Conservation (phyloP, 2,329 filamentous ascomycete species). For the Paecilomyces variotii region DNA sequence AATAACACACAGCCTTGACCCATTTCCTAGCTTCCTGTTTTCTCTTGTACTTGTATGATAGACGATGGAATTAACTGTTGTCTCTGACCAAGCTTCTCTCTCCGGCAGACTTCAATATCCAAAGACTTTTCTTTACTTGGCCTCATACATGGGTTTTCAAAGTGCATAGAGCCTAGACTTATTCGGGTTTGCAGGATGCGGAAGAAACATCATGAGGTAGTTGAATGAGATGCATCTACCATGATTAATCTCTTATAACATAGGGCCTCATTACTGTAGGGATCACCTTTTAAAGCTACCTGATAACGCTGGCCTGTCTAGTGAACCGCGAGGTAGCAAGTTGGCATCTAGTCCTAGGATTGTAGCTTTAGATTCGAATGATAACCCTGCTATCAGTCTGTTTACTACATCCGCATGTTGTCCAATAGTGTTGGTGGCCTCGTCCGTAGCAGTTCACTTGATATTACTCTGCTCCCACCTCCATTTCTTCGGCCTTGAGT, state of each 20-base stretch:
- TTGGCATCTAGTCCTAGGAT: no score
- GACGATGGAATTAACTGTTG: slow-evolving; percentile 41
- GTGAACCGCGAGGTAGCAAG: neutral
- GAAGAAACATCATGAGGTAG: neutral
- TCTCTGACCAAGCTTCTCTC: slow-evolving; percentile 24
- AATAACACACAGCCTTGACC: slow-evolving; percentile 17
- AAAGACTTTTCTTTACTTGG: neutral
- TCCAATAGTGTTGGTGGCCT: no score
- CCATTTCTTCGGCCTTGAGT: no score
- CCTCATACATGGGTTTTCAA: neutral
- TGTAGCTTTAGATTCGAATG: no score
- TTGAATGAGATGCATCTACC: neutral
- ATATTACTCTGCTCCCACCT: no score
- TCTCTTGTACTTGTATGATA: slow-evolving; percentile 38
- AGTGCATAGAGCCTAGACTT: neutral
- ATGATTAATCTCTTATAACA: neutral
- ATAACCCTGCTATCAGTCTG: no score
- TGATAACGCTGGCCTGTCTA: neutral
- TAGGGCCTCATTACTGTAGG: neutral
- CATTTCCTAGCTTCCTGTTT: slow-evolving; percentile 24
- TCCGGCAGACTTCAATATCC: neutral
- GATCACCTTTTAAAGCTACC: neutral
- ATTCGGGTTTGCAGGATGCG: neutral
- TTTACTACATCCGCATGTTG: no score
- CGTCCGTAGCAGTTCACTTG: no score